These are phyloP conservation scores for Magnusiomyces paraingens DNA, from an alignment of 1,139 yeast species.

Conservation along the genomic window DNA sequence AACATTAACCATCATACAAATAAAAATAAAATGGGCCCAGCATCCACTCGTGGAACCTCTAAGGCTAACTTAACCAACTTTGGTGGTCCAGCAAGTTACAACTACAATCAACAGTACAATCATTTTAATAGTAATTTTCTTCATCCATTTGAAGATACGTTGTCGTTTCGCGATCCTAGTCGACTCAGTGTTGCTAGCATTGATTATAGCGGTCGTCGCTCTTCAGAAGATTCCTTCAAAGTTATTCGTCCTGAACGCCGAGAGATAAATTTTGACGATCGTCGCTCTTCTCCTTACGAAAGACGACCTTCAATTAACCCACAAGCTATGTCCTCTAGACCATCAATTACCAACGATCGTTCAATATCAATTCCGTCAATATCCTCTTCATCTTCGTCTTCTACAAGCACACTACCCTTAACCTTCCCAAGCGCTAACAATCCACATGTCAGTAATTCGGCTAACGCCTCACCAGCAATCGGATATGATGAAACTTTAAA, in stretches of 20 bases:
- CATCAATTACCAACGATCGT: too few species aligned
- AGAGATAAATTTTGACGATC: conserved; percentile 76
- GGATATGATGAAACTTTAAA: too few species aligned
- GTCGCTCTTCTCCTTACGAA: conserved; percentile 69
- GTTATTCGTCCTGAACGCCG: conserved; percentile 58
- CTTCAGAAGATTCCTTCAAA: conserved; percentile 45
- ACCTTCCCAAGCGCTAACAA: too few species aligned
- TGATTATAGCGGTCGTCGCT: conserved; percentile 10
- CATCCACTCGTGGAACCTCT: too few species aligned
- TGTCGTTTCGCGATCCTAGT: not conserved
- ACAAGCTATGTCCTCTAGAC: not conserved
- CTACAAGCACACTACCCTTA: too few species aligned
- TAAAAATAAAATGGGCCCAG: not conserved
- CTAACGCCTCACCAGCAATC: too few species aligned
- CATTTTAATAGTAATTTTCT: too few species aligned
- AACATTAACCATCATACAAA: not conserved
- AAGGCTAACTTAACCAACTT: not conserved
- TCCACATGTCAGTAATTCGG: too few species aligned
- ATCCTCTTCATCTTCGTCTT: too few species aligned
- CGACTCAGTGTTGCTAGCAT: conserved; percentile 12
- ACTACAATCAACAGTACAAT: too few species aligned
- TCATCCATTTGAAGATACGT: too few species aligned
- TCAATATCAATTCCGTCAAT: too few species aligned
- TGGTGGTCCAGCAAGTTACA: not conserved
- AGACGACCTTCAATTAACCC: conserved; percentile 17